Evolutionary conservation across 2,329 filamentous ascomycete genomes (phyloP).

Genomic region (Ceratocystis cacaofunesta): DNA sequence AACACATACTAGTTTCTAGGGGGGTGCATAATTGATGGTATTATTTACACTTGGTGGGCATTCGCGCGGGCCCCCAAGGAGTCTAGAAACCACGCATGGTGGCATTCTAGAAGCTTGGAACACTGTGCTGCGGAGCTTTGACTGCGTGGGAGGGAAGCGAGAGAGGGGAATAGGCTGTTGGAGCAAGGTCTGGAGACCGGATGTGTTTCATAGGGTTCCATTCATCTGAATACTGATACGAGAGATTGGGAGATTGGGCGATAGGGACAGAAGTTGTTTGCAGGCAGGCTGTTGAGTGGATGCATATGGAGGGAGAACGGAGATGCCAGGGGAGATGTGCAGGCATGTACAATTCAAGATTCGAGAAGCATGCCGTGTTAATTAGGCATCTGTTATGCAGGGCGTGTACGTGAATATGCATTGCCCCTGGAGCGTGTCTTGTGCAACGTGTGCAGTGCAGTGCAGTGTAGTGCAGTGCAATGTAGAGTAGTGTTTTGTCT

Average conservation of each 20-base stretch:
- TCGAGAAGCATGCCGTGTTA: not conserved
- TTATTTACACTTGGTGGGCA: too few species aligned
- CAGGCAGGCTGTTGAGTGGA: not conserved
- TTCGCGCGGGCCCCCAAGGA: too few species aligned
- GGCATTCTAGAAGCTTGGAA: not conserved
- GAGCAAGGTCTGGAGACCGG: not conserved
- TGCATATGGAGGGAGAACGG: not conserved
- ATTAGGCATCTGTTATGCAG: not conserved
- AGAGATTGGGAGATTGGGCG: not conserved
- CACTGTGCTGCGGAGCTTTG: not conserved
- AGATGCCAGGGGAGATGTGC: not conserved
- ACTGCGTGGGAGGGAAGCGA: not conserved
- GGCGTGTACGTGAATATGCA: not conserved
- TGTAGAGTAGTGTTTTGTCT: not conserved
- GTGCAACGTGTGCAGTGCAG: too few species aligned
- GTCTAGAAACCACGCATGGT: not conserved
- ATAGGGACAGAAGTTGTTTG: too few species aligned
- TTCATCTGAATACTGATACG: not conserved
- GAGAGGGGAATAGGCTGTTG: not conserved
- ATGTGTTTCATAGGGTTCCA: slow-evolving; percentile 1
- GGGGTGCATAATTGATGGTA: too few species aligned
- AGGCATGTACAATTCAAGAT: not conserved
- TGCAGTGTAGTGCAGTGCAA: not conserved
- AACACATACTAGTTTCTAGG: too few species aligned
- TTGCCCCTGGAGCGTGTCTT: not conserved